Evolutionary conservation across 805 yeast genomes (phyloP), one percentile per base, ranked within the genome.

Genomic region (Candida boidinii): DNA sequence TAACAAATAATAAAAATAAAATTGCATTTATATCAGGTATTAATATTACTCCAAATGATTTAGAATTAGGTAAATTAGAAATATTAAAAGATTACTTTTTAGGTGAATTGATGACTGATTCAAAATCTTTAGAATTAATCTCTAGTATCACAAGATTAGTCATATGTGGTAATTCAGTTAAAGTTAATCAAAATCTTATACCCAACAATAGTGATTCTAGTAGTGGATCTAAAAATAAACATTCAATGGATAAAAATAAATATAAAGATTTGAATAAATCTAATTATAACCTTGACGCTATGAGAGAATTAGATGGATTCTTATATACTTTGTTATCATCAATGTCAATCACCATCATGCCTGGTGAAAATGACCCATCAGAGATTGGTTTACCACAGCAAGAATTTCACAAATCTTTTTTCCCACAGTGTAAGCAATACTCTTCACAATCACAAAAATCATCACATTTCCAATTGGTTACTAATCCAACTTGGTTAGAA

Each of bases 301-400:
- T 80, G 22, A 49, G 47, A n/a, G 59, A 62, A n/a, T 55, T 90
- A 17, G 90, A 84, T 43, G 44, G 51, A 8, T 74, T 79, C 44
- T 43, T 90, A 4, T 51, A 64, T 2, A 78, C 79, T 11, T 39
- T 84, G 1, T 57, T 78, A 3, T 54, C 64, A 7, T 63, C 80
- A 2, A 56, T 86, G 13, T 81, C 94, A 0, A 76, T 88, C 6
- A 71, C 79, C 27, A 46, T 92, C 2, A 67, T 92, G 76, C 95
- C 98, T 0, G 97, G 98, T 4, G 69, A 62, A 7, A 57, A 66
- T 4, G 98, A 92, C 53, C 95, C 96, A 0, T 76, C 85, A n/a
- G 94, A 83, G 39, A 59, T 70, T 13, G 72, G 88, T 31, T 56
- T 86, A 36, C 98, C 98, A 1, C 96, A 92, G 54, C 95, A 82